Evolutionary conservation across 176 grass and related monocot species (phyloP).

Genomic region (Areca catechu): DNA sequence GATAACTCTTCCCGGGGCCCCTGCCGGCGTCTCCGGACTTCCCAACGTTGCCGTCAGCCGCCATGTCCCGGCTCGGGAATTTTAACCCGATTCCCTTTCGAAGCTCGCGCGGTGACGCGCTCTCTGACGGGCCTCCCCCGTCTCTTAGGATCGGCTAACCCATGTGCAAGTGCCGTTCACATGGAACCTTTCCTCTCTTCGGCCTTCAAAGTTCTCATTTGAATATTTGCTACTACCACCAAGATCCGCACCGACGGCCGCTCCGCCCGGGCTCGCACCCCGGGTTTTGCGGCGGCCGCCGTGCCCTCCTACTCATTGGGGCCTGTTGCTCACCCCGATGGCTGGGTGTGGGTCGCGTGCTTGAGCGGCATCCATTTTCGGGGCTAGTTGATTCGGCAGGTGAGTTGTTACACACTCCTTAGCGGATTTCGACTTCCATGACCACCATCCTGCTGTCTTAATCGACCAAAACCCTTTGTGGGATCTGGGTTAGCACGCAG

Average conservation of each 20-base stretch:
- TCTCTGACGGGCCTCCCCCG: too few relatives aligned
- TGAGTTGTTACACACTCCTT: conserved; percentile 20
- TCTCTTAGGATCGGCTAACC: conserved; percentile 36
- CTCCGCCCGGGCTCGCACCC: conserved; percentile 34
- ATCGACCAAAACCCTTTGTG: too few relatives aligned
- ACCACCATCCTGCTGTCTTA: too few relatives aligned
- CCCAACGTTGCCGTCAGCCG: too few relatives aligned
- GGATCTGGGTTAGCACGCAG: too few relatives aligned
- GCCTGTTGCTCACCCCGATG: too few relatives aligned
- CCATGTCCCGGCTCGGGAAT: too few relatives aligned
- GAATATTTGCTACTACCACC: conserved; percentile 54
- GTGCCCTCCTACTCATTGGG: conserved; percentile 34
- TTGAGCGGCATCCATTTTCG: conserved; percentile 34
- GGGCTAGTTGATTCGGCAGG: conserved; percentile 35
- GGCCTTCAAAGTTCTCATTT: conserved; percentile 54
- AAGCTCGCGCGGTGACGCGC: too few relatives aligned
- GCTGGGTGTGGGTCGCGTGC: too few relatives aligned
- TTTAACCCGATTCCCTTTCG: too few relatives aligned
- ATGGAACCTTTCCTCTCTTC: conserved; percentile 51
- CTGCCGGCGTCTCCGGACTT: conserved; percentile 20
- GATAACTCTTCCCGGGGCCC: conserved; percentile 46
- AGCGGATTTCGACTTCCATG: too few relatives aligned
- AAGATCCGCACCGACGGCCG: conserved; percentile 42
- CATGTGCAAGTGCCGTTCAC: conserved; percentile 52
- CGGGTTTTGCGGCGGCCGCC: conserved; percentile 26